phyloP scores from a whole-genome alignment of 1,284 basidiomycete genomes.

The Tilletia caries region DNA sequence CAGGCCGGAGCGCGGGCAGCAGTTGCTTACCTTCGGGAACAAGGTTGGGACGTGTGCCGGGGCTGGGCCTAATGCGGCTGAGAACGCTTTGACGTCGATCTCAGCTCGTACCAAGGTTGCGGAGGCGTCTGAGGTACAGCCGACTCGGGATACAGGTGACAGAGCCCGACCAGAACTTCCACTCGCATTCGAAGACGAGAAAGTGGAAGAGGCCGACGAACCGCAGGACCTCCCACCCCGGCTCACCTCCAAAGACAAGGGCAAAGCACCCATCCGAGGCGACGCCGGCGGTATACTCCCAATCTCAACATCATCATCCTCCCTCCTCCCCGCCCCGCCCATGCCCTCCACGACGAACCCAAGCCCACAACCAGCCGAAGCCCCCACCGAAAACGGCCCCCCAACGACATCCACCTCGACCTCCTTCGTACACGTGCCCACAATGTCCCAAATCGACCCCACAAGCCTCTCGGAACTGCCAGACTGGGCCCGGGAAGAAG shows the following conservation, averaged over 20 bases:
- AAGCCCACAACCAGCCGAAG: background rate
- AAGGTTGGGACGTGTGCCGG: background rate
- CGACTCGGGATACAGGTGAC: no score
- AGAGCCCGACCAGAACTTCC: no score
- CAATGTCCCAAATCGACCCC: conserved; percentile 46
- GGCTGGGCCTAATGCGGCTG: background rate
- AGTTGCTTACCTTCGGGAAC: conserved; percentile 23
- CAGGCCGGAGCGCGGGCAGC: conserved; percentile 25
- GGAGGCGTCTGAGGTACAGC: no score
- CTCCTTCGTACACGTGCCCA: conserved; percentile 33
- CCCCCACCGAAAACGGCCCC: background rate
- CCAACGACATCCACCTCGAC: conserved; percentile 16
- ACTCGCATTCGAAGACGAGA: background rate
- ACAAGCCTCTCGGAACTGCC: conserved; percentile 45
- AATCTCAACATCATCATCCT: background rate
- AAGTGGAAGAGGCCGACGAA: background rate
- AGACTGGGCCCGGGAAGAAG: conserved; percentile 35
- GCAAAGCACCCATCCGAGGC: background rate
- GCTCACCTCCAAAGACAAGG: background rate
- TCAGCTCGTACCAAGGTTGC: no score
- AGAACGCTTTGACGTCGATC: background rate
- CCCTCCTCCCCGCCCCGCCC: background rate
- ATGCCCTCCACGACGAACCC: conserved; percentile 6
- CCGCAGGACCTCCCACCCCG: background rate
- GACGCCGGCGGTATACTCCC: background rate